Evolutionary conservation across 495 filamentous ascomycete genomes (phyloP), one percentile per base, ranked within the genome.

Genomic region (Evansstolkia leycettana): DNA sequence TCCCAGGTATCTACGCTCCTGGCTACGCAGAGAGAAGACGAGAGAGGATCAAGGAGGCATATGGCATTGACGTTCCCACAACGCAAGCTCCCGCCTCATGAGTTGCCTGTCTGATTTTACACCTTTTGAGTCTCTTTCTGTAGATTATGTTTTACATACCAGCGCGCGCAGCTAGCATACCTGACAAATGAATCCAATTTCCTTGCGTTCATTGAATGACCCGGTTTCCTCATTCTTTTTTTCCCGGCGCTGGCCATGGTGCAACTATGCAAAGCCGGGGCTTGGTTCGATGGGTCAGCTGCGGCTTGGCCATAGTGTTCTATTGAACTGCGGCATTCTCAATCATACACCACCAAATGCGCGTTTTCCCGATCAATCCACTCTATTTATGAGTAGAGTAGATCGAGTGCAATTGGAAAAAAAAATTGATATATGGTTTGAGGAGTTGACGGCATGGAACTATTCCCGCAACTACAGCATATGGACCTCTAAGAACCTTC

Each of bases 1-100:
- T 29, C 4, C 12, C 37, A 94, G 89, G 83, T 16, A 83, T 98
- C 40, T 72, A 80, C 40, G 84, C 69, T 18, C 79, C 82, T 10
- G 84, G 84, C 17, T 98, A 94, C 41, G 79, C 80, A 42, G 86
- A 96, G 67, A 68, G 92, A 57, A 76, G 92, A 46, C 69, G 73
- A 34, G 69, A 84, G 58, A 73, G 86, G 35, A 72, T 99, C 52
- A 82, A 89, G 69, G 75, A 89, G 64, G 81, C 76, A 43, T 96
- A 94, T 49, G 88, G 89, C 37, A 73, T 94, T 41, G 87, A 94
- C 34, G 75, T 96, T 41, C 66, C 68, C 34, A 54, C 51, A 52
- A 48, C 50, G 39, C 51, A 45, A 18, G 48, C 51, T 33, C 52
- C 58, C 37, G 61, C 61, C 37, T 65, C 61, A 60, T 65, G 54